Evolutionary conservation across 2,329 filamentous ascomycete species (phyloP).

Genomic region (Claviceps sp.): DNA sequence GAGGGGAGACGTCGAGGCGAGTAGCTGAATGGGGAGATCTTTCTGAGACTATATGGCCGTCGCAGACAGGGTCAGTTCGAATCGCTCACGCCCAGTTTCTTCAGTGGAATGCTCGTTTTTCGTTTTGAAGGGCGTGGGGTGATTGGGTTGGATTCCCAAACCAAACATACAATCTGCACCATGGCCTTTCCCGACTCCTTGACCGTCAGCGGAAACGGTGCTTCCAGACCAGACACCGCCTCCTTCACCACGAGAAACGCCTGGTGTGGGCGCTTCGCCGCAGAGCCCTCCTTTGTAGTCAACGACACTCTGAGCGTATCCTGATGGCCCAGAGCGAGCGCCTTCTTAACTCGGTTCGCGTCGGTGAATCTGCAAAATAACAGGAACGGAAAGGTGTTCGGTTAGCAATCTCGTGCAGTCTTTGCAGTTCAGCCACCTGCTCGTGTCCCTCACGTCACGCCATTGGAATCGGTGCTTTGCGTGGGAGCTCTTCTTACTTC

Average conservation of each 20-base stretch:
- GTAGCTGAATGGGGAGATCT: conserved; percentile 76
- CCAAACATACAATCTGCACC: conserved; percentile 61
- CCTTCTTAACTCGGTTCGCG: conserved; percentile 45
- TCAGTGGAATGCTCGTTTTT: too few relatives aligned
- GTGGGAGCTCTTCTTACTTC: conserved; percentile 38
- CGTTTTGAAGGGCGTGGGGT: too few relatives aligned
- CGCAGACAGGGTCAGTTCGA: too few relatives aligned
- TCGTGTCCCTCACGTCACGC: neutral
- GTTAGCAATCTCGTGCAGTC: too few relatives aligned
- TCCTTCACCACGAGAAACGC: conserved; percentile 80
- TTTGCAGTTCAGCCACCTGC: too few relatives aligned
- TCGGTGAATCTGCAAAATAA: conserved; percentile 37
- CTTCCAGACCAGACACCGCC: conserved; percentile 60
- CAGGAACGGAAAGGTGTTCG: neutral
- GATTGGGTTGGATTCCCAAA: too few relatives aligned
- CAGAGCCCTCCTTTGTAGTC: conserved; percentile 67
- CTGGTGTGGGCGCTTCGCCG: conserved; percentile 78
- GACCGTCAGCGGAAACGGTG: conserved; percentile 69
- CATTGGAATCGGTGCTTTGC: neutral
- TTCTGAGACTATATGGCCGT: conserved; percentile 54
- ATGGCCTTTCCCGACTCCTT: conserved; percentile 82
- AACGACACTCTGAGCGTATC: conserved; percentile 74
- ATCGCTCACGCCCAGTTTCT: neutral
- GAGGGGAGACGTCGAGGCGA: conserved; percentile 53
- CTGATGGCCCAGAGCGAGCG: conserved; percentile 49